A percentile compares a stretch with the other conserved stretches of the same genome.
phyloP scores from a whole-genome alignment of 2,329 filamentous ascomycete genomes.

The Trichoderma simmonsii region DNA sequence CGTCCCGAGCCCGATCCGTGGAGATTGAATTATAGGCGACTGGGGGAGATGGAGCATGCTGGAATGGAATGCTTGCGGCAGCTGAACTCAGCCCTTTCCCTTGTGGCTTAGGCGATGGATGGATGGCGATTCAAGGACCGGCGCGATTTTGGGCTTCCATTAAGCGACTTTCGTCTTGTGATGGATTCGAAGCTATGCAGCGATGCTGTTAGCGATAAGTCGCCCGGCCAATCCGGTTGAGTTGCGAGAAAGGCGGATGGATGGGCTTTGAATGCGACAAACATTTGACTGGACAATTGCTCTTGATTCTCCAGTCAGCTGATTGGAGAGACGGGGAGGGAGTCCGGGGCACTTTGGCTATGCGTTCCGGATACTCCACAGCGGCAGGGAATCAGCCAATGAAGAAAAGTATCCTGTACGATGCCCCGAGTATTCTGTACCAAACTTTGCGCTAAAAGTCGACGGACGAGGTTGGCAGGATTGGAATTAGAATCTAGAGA shows the following conservation, averaged over 20 bases:
- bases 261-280: not conserved
- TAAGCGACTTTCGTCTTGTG: not conserved
- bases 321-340: not conserved
- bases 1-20: not conserved
- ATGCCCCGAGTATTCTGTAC: not conserved
- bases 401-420: not conserved
- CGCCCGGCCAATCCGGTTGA: not conserved
- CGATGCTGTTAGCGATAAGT: not conserved
- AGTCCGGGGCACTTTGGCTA: not conserved
- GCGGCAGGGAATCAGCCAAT: not conserved
- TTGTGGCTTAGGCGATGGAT: not conserved
- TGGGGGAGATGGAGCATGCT: not conserved
- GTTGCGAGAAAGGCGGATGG: not conserved
- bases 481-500: not conserved
- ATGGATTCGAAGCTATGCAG: not conserved
- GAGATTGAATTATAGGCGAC: not conserved
- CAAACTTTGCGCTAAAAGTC: not conserved
- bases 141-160: not conserved
- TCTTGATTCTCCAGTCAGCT: conserved; percentile 2
- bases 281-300: not conserved
- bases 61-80: not conserved
- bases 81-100: not conserved
- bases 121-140: not conserved
- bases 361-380: not conserved
- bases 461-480: not conserved